Conservation (phyloP, 78 protist genomes). For the Dictyostelium capitatum region DNA sequence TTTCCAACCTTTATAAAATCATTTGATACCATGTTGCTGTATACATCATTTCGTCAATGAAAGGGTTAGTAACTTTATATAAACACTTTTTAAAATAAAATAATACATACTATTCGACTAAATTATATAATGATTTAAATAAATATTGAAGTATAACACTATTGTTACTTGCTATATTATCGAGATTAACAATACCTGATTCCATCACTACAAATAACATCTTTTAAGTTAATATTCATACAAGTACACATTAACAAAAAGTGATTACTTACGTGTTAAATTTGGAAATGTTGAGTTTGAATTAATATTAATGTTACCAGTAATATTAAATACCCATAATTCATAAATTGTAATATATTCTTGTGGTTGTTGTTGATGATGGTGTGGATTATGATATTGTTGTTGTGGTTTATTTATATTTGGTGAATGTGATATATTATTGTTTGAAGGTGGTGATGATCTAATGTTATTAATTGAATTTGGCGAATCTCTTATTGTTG, state of each 20-base stretch:
- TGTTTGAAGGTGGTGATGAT: neutral
- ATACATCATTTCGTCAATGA: no score
- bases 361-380: neutral
- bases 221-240: no score
- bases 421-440: neutral
- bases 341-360: neutral
- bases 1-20: conserved; percentile 48
- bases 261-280: no score
- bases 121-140: conserved; percentile 38
- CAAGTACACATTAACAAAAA: no score
- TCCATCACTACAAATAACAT: neutral
- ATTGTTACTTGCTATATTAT: neutral
- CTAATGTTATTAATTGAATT: neutral
- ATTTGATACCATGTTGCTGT: conserved; percentile 33
- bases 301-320: no score
- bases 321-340: conserved; percentile 54
- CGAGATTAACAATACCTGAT: conserved; percentile 8
- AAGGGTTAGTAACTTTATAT: neutral
- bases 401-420: neutral
- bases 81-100: no score
- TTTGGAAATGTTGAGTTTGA: no score
- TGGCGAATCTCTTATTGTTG: neutral
- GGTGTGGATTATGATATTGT: neutral
- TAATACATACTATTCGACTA: conserved; percentile 33
- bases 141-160: conserved; percentile 2